Conservation (phyloP, 306 rosid species). For the Trifolium repens region DNA sequence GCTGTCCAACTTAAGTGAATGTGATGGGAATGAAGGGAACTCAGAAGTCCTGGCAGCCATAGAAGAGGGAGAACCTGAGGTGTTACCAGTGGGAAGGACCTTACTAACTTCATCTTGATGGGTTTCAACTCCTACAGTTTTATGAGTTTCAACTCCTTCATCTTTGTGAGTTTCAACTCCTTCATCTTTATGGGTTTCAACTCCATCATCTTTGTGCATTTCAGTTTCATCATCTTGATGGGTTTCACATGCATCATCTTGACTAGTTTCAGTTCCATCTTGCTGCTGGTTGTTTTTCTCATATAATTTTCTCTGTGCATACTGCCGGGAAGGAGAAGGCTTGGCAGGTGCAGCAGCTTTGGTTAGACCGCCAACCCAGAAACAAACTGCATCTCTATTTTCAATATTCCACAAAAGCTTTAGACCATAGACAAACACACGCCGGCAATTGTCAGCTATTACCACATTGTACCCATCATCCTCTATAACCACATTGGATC, state of each 20-base stretch:
- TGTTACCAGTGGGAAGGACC: conserved; percentile 42
- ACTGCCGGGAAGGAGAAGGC: conserved; percentile 92
- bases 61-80: conserved; percentile 45
- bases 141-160: conserved; percentile 49
- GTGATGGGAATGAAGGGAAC: conserved; percentile 49
- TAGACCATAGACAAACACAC: conserved; percentile 86
- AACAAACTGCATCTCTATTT: conserved; percentile 87
- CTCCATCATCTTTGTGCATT: conserved; percentile 50
- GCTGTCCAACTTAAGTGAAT: conserved; percentile 52
- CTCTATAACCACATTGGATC: conserved; percentile 42
- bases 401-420: conserved; percentile 93
- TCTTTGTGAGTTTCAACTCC: conserved; percentile 46
- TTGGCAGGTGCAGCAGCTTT: conserved; percentile 75
- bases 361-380: conserved; percentile 72
- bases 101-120: conserved; percentile 58
- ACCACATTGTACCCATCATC: conserved; percentile 97
- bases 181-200: conserved; percentile 41
- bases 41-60: conserved; percentile 50
- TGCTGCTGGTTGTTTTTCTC: conserved; percentile 57
- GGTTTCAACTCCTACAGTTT: conserved; percentile 41
- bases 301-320: conserved; percentile 70
- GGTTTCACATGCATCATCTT: conserved; percentile 47
- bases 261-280: conserved; percentile 54
- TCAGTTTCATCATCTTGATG: conserved; percentile 60
- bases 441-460: conserved; percentile 92